Evolutionary conservation across 805 yeast species (phyloP).

Genomic region (Candida anglica): DNA sequence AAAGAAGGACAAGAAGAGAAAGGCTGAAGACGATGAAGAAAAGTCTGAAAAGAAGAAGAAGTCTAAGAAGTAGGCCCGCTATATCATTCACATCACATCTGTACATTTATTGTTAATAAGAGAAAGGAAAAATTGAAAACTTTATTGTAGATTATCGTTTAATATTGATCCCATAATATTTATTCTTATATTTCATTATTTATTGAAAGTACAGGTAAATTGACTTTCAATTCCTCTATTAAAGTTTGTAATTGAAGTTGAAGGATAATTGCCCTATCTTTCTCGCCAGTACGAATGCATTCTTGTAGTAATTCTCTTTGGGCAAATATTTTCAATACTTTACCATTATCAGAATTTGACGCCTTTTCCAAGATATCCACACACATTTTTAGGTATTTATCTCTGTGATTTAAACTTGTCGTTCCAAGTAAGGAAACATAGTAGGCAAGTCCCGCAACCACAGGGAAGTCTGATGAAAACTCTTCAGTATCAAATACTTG

Average conservation of each 20-base stretch:
- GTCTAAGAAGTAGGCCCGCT: conserved; percentile 37
- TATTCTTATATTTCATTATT: background rate
- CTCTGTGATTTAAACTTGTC: conserved; percentile 11
- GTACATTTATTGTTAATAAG: conserved; percentile 9
- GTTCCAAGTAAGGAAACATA: conserved; percentile 12
- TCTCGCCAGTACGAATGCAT: conserved; percentile 13
- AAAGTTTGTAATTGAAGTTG: conserved; percentile 15
- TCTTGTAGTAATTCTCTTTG: conserved; percentile 11
- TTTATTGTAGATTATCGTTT: background rate
- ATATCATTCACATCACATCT: conserved; percentile 8
- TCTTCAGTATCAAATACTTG: background rate
- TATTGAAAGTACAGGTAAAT: no score
- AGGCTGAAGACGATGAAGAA: conserved; percentile 34
- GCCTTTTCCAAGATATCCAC: conserved; percentile 9
- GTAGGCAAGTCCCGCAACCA: conserved; percentile 12
- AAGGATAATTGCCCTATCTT: conserved; percentile 16
- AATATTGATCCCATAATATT: background rate
- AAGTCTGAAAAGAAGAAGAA: conserved; percentile 50
- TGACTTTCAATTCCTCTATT: no score
- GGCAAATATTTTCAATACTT: conserved; percentile 15
- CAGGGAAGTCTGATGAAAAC: conserved; percentile 8
- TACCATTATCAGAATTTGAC: conserved; percentile 14
- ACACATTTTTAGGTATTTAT: conserved; percentile 12
- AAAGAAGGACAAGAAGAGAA: conserved; percentile 47
- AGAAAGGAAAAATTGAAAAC: background rate